Base-by-base conservation (phyloP, 1,139 yeast genomes). In the Candida sanyaensis region DNA sequence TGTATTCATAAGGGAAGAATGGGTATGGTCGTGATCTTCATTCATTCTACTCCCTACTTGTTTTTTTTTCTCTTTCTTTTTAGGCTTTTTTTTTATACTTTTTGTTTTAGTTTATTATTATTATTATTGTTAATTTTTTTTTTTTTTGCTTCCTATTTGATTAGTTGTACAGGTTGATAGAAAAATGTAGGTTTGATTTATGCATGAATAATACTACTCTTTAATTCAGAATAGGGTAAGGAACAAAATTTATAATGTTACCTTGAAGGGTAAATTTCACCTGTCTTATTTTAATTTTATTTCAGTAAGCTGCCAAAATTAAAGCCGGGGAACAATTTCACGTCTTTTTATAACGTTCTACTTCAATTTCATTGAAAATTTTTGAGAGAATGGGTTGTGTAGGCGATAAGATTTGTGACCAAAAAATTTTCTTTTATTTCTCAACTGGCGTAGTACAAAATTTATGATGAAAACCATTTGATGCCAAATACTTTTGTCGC, bases 301-400 rank as follows among this genome's bases (percentile, higher is more conserved):
- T 32, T 32, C 34, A 32, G 34, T 32, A 24, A 36, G 39, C 28
- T 36, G 39, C 39, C 39, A 36, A 36, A 36, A 36, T 36, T 36
- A 9, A 9, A n/a, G n/a, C 39, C 39, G 39, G 39, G 29, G 39
- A 36, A 17, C 11, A 36, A 23, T 36, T 36, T 9, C 39, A 36
- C 8, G 39, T 36, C 39, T 29, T 36, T 36, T 36, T 36, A 36
- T 36, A 32, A 36, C 39, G 29, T 36, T 24, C 39, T 13, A 11
- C 39, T 6, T 8, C 9, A 8, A 6, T 8, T n/a, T 11, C 24
- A 6, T 36, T 24, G 17, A 26, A 36, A 36, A 36, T 24, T 17
- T 36, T 24, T 10, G 17, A 24, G 13, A 8, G 12, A 32, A 36
- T 23, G 6, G 29, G 17, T 36, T 36, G 28, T 36, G 39, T 26